Percentiles rank a stretch among this genome's conserved stretches.
These are phyloP conservation scores for Micractinium sp. DNA, from an alignment of 139 green algal species.

Conservation along the genomic window DNA sequence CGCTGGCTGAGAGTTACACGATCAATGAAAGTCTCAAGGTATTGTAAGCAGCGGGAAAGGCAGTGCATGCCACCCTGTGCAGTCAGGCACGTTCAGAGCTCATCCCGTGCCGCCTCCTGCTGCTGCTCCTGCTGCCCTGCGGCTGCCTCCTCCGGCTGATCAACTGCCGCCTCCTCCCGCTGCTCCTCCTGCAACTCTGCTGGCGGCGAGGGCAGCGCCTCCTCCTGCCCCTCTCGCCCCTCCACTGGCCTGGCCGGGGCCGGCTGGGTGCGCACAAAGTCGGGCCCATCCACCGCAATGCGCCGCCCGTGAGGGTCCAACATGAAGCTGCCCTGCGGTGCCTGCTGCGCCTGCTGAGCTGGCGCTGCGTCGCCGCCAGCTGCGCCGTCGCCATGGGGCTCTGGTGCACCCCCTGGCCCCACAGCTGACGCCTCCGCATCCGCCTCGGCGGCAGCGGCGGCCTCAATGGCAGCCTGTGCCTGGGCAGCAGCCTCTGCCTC, in stretches of 20 bases:
- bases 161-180: neutral
- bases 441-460: neutral
- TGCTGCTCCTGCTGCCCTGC: neutral
- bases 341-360: slow-evolving; percentile 6
- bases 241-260: neutral
- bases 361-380: no score
- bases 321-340: neutral
- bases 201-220: neutral
- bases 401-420: neutral
- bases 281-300: neutral
- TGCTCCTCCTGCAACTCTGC: neutral
- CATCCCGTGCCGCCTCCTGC: neutral
- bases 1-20: no score
- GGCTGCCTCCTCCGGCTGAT: neutral
- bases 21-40: no score
- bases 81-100: neutral
- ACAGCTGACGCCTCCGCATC: neutral
- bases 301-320: neutral
- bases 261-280: neutral
- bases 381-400: neutral
- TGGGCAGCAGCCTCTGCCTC: neutral
- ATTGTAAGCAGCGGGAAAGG: no score
- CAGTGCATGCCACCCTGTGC: no score
- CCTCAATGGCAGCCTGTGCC: neutral
- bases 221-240: neutral